phyloP scores from a whole-genome alignment of 192 early-diverging fungal species.

The Coemansia furcata region DNA sequence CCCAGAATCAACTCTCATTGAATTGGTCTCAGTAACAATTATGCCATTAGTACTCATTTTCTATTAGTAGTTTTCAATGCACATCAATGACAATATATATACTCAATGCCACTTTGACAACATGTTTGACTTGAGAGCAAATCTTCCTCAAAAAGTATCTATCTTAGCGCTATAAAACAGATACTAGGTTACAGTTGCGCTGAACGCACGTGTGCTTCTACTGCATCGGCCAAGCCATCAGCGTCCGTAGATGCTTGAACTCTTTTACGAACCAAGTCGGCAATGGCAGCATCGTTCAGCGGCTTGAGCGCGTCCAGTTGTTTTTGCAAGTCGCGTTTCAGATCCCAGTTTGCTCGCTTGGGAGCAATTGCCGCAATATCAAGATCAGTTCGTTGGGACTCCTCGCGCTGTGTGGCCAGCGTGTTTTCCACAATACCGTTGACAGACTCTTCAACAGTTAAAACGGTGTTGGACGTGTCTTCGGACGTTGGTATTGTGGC shows the following conservation, averaged over 20 bases:
- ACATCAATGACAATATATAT: background rate
- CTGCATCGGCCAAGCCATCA: slow-evolving; percentile 17
- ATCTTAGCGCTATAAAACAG: background rate
- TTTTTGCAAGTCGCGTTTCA: slow-evolving; percentile 82
- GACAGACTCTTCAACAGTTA: slow-evolving; percentile 4
- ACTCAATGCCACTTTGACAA: too few species aligned
- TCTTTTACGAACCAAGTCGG: slow-evolving; percentile 71
- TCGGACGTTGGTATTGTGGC: background rate
- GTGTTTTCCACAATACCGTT: slow-evolving; percentile 17
- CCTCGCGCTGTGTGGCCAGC: slow-evolving; percentile 11
- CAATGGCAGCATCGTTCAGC: slow-evolving; percentile 66
- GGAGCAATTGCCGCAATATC: slow-evolving; percentile 83
- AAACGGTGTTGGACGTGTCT: background rate
- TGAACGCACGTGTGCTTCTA: slow-evolving; percentile 15
- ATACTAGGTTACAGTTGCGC: background rate
- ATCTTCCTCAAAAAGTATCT: background rate
- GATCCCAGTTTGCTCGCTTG: slow-evolving; percentile 85
- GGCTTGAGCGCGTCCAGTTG: slow-evolving; percentile 71
- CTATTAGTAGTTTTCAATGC: background rate
- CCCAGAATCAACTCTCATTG: background rate
- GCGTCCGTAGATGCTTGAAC: slow-evolving; percentile 20
- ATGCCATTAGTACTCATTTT: background rate
- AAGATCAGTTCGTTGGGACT: slow-evolving; percentile 12
- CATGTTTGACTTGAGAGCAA: background rate
- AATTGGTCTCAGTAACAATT: background rate